Conservation (phyloP, 768 basidiomycete genomes). For the Suillus weaverae region DNA sequence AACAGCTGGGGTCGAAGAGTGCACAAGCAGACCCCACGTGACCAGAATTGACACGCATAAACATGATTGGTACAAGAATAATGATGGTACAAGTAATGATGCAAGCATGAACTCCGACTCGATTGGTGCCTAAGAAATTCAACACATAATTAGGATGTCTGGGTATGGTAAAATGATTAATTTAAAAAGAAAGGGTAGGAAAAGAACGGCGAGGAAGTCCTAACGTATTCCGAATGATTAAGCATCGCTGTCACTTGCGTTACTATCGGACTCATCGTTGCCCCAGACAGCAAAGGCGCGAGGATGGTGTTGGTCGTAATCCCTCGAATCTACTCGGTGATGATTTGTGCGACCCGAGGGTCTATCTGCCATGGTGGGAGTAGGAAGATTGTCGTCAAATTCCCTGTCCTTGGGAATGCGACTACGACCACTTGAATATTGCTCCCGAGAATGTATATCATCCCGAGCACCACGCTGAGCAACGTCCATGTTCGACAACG, state of each 20-base stretch:
- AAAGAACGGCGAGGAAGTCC: background rate
- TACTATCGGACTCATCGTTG: slow-evolving; percentile 86
- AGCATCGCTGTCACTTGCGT: slow-evolving; percentile 69
- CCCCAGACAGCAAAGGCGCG: slow-evolving; percentile 85
- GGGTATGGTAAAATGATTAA: slow-evolving; percentile 2
- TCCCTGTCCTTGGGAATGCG: slow-evolving; percentile 64
- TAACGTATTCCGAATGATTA: slow-evolving; percentile 17
- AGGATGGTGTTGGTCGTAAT: slow-evolving; percentile 31
- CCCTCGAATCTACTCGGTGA: slow-evolving; percentile 18
- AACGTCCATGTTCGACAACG: slow-evolving; percentile 33
- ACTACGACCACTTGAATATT: slow-evolving; percentile 45
- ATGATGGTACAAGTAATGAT: background rate
- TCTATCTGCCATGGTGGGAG: slow-evolving; percentile 54
- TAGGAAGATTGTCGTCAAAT: slow-evolving; percentile 56
- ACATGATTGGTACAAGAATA: background rate
- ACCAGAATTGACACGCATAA: background rate
- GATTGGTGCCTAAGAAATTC: no score
- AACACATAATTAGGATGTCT: background rate
- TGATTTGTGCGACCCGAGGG: slow-evolving; percentile 15
- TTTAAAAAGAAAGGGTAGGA: background rate
- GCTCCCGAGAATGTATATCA: slow-evolving; percentile 45
- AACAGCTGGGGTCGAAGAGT: background rate
- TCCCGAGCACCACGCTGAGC: slow-evolving; percentile 52
- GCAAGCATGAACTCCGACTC: no score
- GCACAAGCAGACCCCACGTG: background rate